Percentiles rank a stretch among this genome's conserved stretches.
phyloP scores from a whole-genome alignment of 2,329 filamentous ascomycete species.

The Ophiosphaerella korrae region DNA sequence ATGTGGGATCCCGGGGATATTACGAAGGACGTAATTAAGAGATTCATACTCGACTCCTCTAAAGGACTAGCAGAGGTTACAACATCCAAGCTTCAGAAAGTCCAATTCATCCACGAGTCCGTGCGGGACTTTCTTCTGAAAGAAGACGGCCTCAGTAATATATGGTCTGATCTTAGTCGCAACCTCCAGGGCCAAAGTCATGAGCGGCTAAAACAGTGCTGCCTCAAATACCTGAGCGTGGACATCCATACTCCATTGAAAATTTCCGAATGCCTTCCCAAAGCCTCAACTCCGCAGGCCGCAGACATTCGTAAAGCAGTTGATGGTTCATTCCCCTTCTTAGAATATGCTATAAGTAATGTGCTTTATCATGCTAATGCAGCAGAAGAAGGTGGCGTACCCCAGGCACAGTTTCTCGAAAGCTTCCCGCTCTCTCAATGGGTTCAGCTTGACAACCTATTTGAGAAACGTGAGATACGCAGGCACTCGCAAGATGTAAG shows the following conservation, averaged over 20 bases:
- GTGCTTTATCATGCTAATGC: slow-evolving; percentile 51
- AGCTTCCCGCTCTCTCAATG: slow-evolving; percentile 35
- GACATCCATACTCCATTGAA: slow-evolving; percentile 11
- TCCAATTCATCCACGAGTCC: slow-evolving; percentile 37
- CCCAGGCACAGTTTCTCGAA: slow-evolving; percentile 18
- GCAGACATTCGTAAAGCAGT: too few species aligned
- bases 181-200: slow-evolving; percentile 33
- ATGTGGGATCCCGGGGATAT: too few species aligned
- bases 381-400: slow-evolving; percentile 34
- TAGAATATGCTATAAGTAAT: slow-evolving; percentile 52
- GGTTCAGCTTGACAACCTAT: slow-evolving; percentile 40
- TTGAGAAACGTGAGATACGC: slow-evolving; percentile 33
- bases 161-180: slow-evolving; percentile 39
- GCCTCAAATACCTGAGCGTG: slow-evolving; percentile 47
- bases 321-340: slow-evolving; percentile 51
- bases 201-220: slow-evolving; percentile 39
- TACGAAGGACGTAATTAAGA: slow-evolving; percentile 11
- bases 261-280: neutral
- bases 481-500: slow-evolving; percentile 17
- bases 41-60: slow-evolving; percentile 27
- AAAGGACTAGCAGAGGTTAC: slow-evolving; percentile 31
- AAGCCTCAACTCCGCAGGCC: too few species aligned
- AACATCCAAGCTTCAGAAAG: slow-evolving; percentile 16
- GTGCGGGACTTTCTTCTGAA: slow-evolving; percentile 37
- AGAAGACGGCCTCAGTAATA: slow-evolving; percentile 34